These are phyloP conservation scores for Spongispora temasekensis DNA, from an alignment of 1,284 basidiomycete species.

Conservation along the genomic window DNA sequence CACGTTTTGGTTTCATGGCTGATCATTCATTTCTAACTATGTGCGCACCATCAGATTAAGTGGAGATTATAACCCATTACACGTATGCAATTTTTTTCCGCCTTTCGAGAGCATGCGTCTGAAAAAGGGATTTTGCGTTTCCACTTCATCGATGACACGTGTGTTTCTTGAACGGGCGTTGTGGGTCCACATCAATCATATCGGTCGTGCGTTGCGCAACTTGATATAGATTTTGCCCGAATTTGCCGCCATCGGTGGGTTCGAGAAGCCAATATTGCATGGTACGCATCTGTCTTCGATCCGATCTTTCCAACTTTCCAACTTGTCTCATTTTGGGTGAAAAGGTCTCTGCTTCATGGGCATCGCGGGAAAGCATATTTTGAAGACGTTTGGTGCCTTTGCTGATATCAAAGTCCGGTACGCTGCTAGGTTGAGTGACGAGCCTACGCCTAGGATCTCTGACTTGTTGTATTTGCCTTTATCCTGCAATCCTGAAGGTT, in stretches of 20 bases:
- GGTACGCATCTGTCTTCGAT: constrained; percentile 38
- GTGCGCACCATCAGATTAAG: constrained; percentile 65
- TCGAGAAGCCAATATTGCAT: constrained; percentile 86
- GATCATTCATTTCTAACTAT: background rate
- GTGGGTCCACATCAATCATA: constrained; percentile 20
- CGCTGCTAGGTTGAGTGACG: constrained; percentile 21
- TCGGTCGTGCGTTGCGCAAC: constrained; percentile 1
- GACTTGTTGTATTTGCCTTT: background rate
- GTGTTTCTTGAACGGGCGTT: background rate
- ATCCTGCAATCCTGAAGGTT: constrained; percentile 51
- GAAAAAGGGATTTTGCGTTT: background rate
- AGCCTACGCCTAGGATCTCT: background rate
- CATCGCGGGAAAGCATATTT: constrained; percentile 91
- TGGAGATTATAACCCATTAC: constrained; percentile 91
- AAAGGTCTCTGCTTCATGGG: constrained; percentile 91
- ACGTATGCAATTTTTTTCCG: constrained; percentile 50
- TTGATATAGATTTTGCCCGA: constrained; percentile 92
- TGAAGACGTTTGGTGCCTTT: constrained; percentile 84
- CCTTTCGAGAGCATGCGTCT: constrained; percentile 4
- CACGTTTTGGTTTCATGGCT: constrained; percentile 2
- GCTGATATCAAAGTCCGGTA: constrained; percentile 96
- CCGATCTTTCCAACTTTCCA: background rate
- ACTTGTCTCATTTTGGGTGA: background rate
- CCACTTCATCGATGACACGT: background rate
- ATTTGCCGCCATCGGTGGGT: constrained; percentile 94